These are phyloP conservation scores for Trichoderma sp. DNA, from an alignment of 2,329 filamentous ascomycete species.

Conservation along the genomic window DNA sequence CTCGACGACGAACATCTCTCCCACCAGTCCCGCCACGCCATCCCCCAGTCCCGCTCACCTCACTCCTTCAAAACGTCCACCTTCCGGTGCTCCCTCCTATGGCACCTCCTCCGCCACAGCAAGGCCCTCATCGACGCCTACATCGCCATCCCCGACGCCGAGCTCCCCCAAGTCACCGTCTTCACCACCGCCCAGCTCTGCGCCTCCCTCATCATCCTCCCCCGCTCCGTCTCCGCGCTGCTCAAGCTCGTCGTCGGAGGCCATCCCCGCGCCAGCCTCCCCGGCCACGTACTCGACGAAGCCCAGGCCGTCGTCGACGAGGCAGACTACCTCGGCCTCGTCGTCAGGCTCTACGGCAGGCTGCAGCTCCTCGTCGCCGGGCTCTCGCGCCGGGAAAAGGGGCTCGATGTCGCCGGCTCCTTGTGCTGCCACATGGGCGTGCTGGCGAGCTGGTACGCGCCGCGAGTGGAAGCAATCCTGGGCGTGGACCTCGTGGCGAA, in stretches of 20 bases:
- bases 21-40: not conserved
- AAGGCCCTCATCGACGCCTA: constrained; percentile 14
- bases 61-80: not conserved
- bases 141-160: not conserved
- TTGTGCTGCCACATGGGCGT: constrained; percentile 9
- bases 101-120: constrained; percentile 10
- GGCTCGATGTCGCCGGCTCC: not conserved
- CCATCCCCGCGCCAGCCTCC: not conserved
- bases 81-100: constrained; percentile 12
- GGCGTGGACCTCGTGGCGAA: not conserved
- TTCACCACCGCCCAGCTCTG: constrained; percentile 16
- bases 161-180: constrained; percentile 4
- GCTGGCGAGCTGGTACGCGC: constrained; percentile 9
- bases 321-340: constrained; percentile 8
- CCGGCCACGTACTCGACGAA: not conserved
- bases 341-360: constrained; percentile 6
- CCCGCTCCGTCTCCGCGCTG: constrained; percentile 6
- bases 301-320: constrained; percentile 14
- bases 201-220: not conserved
- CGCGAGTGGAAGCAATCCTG: not conserved
- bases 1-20: not conserved
- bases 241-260: not conserved
- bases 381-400: not conserved
- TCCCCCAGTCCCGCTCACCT: not conserved
- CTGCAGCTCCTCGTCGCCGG: not conserved